Percentiles rank a stretch among this genome's conserved stretches.
Conservation (phyloP, 2,329 filamentous ascomycete species). For the Fusarium graminum region DNA sequence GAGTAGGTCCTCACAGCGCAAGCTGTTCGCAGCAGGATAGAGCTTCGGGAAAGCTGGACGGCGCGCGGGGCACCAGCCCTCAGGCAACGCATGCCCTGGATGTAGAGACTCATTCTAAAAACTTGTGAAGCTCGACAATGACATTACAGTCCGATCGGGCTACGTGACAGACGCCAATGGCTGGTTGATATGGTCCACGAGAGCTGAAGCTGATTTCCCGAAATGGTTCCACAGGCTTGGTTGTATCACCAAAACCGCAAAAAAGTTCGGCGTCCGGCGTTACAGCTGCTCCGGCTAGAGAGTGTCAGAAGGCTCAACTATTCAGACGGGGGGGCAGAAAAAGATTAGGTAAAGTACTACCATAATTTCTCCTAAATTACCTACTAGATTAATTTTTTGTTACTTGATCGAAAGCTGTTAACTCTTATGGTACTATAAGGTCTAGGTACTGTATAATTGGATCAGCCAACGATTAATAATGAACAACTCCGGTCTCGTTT, state of each 20-base stretch:
- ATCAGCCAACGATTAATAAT: background rate
- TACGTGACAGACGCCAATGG: slow-evolving; percentile 28
- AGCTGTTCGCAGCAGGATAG: slow-evolving; percentile 41
- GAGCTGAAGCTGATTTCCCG: slow-evolving; percentile 7
- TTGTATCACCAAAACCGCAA: slow-evolving; percentile 23
- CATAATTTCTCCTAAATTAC: too few species aligned
- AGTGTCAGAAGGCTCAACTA: too few species aligned
- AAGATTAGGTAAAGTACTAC: too few species aligned
- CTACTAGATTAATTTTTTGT: too few species aligned
- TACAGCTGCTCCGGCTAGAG: slow-evolving; percentile 34
- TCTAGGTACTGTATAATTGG: slow-evolving; percentile 5
- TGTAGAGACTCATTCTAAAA: slow-evolving; percentile 46
- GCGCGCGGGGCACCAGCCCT: slow-evolving; percentile 45
- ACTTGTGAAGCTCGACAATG: slow-evolving; percentile 36
- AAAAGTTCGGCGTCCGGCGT: slow-evolving; percentile 39
- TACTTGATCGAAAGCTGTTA: too few species aligned
- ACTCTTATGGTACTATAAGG: too few species aligned
- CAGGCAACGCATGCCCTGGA: slow-evolving; percentile 49
- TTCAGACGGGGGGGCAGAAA: too few species aligned
- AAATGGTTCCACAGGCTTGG: slow-evolving; percentile 13
- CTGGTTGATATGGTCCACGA: slow-evolving; percentile 4
- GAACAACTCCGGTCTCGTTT: slow-evolving; percentile 17
- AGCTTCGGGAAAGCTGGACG: slow-evolving; percentile 44
- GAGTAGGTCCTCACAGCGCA: slow-evolving; percentile 46
- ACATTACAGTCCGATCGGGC: slow-evolving; percentile 30